Percentiles rank a stretch among this genome's conserved stretches.
phyloP scores from a whole-genome alignment of 2,329 filamentous ascomycete genomes.

The Fusarium humuli region DNA sequence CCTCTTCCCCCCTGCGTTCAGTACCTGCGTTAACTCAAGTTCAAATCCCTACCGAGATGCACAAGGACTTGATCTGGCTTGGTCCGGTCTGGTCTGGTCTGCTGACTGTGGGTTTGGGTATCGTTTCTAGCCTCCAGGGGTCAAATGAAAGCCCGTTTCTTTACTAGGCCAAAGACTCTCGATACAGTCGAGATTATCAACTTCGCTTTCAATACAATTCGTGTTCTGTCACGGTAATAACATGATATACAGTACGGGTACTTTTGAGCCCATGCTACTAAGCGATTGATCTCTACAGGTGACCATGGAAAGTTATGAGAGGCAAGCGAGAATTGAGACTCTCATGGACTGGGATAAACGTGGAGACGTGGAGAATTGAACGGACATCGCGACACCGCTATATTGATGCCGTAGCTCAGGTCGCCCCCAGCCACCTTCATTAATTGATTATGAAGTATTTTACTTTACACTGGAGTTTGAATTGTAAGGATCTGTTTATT shows the following conservation, averaged over 20 bases:
- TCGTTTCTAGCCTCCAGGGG: background rate
- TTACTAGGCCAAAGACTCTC: background rate
- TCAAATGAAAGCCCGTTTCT: background rate
- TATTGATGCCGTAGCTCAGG: conserved; percentile 26
- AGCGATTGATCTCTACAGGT: background rate
- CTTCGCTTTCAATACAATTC: background rate
- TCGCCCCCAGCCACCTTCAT: background rate
- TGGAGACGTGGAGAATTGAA: conserved; percentile 44
- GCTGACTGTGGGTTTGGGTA: conserved; percentile 28
- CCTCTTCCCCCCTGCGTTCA: conserved; percentile 26
- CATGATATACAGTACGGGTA: background rate
- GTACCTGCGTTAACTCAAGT: conserved; percentile 36
- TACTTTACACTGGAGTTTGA: background rate
- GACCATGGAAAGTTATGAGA: background rate
- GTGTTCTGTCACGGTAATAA: background rate
- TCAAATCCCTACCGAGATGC: conserved; percentile 13
- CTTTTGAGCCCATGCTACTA: background rate
- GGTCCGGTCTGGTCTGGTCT: conserved; percentile 24
- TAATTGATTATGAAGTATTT: background rate
- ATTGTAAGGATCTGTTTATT: conserved; percentile 11
- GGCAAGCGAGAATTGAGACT: conserved; percentile 11
- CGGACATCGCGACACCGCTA: conserved; percentile 29
- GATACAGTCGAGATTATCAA: background rate
- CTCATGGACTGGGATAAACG: conserved; percentile 33
- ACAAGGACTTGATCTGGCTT: conserved; percentile 4